Conservation (phyloP, 2,329 filamentous ascomycete species). For the Calonectria crousiana region DNA sequence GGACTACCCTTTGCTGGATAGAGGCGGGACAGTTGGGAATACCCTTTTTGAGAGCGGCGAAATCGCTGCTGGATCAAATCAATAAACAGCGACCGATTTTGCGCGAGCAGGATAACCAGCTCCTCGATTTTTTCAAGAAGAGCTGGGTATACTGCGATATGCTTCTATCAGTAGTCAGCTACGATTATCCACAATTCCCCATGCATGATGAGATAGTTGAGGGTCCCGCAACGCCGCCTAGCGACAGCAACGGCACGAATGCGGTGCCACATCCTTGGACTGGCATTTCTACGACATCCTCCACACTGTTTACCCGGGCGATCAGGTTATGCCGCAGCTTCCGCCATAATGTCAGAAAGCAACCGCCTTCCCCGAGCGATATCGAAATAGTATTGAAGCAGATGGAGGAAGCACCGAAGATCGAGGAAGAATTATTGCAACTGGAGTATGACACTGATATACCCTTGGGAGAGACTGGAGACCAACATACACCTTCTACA, state of each 20-base stretch:
- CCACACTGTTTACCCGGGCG: constrained; percentile 49
- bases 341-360: constrained; percentile 39
- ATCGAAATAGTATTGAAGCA: constrained; percentile 43
- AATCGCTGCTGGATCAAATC: constrained; percentile 42
- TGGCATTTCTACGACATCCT: constrained; percentile 50
- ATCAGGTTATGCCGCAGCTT: constrained; percentile 53
- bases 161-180: constrained; percentile 52
- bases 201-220: constrained; percentile 24
- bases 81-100: constrained; percentile 35
- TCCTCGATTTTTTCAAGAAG: constrained; percentile 53
- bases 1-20: constrained; percentile 55
- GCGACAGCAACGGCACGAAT: constrained; percentile 28
- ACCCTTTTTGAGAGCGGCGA: constrained; percentile 47
- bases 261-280: constrained; percentile 53
- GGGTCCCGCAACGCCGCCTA: constrained; percentile 9
- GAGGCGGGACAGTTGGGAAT: constrained; percentile 49
- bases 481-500: constrained; percentile 43
- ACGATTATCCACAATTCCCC: constrained; percentile 41
- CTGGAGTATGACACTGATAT: constrained; percentile 42
- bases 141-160: constrained; percentile 56
- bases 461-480: constrained; percentile 46
- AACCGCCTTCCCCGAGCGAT: constrained; percentile 41
- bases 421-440: constrained; percentile 51
- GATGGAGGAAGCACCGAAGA: constrained; percentile 45
- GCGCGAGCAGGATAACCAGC: constrained; percentile 38